phyloP scores from a whole-genome alignment of 2,329 filamentous ascomycete species.

The Juglanconis oblonga region DNA sequence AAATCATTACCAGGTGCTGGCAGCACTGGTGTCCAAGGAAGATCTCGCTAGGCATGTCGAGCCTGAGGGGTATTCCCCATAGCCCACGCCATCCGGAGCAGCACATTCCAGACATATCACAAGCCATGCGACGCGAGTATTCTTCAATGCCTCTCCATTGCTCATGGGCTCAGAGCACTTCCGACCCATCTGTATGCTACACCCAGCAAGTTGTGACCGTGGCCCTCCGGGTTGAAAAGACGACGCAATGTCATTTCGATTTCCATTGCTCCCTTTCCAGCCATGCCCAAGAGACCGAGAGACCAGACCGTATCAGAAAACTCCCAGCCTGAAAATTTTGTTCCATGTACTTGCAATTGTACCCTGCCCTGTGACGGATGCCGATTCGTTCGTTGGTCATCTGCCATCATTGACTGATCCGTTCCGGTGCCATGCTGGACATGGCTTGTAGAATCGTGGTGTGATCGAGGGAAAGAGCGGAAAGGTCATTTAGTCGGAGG shows the following conservation, averaged over 20 bases:
- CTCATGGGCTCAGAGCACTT: conserved; percentile 32
- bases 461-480: conserved; percentile 9
- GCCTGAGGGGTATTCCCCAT: too few relatives aligned
- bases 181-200: conserved; percentile 32
- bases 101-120: neutral
- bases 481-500: conserved; percentile 39
- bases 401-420: conserved; percentile 13
- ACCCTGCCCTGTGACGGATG: conserved; percentile 12
- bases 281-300: conserved; percentile 24
- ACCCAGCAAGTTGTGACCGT: conserved; percentile 24
- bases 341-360: conserved; percentile 9
- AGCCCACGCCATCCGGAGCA: neutral
- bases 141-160: conserved; percentile 29
- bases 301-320: conserved; percentile 19
- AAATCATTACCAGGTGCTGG: too few relatives aligned
- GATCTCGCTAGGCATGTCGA: too few relatives aligned
- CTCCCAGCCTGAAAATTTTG: conserved; percentile 21
- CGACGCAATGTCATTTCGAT: conserved; percentile 20
- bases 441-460: conserved; percentile 23
- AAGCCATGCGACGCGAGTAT: neutral
- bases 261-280: conserved; percentile 24
- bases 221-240: conserved; percentile 13
- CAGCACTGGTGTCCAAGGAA: too few relatives aligned
- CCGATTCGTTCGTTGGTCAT: conserved; percentile 12
- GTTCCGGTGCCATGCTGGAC: conserved; percentile 10